phyloP scores from a whole-genome alignment of 2,329 filamentous ascomycete species.

The Pezicula radicicola region DNA sequence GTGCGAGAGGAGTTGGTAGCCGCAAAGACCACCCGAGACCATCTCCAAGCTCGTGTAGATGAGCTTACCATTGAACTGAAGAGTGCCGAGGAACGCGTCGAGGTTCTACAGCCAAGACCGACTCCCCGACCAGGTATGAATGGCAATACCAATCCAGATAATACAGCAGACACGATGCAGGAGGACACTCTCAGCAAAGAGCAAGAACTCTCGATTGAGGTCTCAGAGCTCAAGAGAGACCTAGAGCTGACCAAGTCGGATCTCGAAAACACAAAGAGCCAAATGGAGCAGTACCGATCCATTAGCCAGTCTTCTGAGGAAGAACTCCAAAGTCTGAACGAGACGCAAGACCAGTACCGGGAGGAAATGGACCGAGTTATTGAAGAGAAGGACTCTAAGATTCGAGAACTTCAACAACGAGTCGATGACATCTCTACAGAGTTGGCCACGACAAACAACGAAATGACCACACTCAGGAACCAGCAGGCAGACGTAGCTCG shows the following conservation, averaged over 20 bases:
- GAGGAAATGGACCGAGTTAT: slow-evolving; percentile 78
- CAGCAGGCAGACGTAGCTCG: slow-evolving; percentile 72
- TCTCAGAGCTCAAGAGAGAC: slow-evolving; percentile 83
- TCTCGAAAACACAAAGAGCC: slow-evolving; percentile 74
- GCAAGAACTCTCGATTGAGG: slow-evolving; percentile 79
- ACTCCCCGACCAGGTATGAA: slow-evolving; percentile 54
- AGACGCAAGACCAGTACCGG: slow-evolving; percentile 82
- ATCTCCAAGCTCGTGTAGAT: slow-evolving; percentile 83
- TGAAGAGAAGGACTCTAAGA: slow-evolving; percentile 73
- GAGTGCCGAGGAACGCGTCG: slow-evolving; percentile 83
- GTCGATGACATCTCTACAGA: slow-evolving; percentile 82
- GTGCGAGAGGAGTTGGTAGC: slow-evolving; percentile 83
- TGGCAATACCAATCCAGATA: slow-evolving; percentile 36
- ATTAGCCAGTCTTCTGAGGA: slow-evolving; percentile 88
- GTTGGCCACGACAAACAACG: slow-evolving; percentile 75
- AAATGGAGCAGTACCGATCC: slow-evolving; percentile 83
- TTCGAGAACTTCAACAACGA: slow-evolving; percentile 78
- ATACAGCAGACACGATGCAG: slow-evolving; percentile 43
- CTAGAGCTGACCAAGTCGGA: slow-evolving; percentile 79
- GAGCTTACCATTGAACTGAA: slow-evolving; percentile 86
- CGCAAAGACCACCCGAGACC: slow-evolving; percentile 83
- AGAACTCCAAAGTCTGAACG: slow-evolving; percentile 73
- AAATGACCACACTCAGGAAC: slow-evolving; percentile 76
- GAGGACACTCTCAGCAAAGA: slow-evolving; percentile 61
- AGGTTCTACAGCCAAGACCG: slow-evolving; percentile 76